Evolutionary conservation across 1,284 basidiomycete genomes (phyloP), one percentile per base, ranked within the genome.

Genomic region (Pholiota adiposa): DNA sequence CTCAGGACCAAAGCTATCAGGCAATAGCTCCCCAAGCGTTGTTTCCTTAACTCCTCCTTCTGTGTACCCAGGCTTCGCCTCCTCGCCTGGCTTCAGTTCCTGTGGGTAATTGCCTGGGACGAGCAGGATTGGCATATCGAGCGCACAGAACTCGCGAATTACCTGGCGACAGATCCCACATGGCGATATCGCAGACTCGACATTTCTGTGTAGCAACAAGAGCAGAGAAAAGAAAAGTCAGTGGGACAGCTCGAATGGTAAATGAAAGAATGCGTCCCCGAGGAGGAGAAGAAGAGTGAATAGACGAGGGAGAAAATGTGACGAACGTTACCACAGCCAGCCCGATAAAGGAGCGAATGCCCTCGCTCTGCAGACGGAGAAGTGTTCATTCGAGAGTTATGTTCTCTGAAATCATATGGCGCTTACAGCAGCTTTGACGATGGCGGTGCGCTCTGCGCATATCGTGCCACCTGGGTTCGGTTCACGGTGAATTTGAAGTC

Each of bases 141-240:
- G 82, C 5, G 83, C 72, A 69, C 93, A 94, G 72, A 97, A 97
- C 73, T 98, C 96, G 56, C 93, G 87, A 54, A 97, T 85, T 56
- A 96, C 84, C 72, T 98, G 96, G 6, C 95, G 88, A 69, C 96
- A 98, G 63, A 97, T 87, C 14, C 96, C 96, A 71, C 96, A 98
- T 0, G 94, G 94, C 0, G 92, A 90, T 50, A 89, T 80, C 0
- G 88, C 72, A 0, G 82, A 77, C 0, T 81, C 70, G 9, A 94
- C 84, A 66, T 94, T 89, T 12, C 76, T 78, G 53, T 48, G 11
- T 51, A 14, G 12, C n/a, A 4, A 12, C 34, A 21, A 40, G 5
- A 29, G 34, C 38, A 43, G 43, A 41, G 21, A 19, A 16, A 23
- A 29, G 16, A 14, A 16, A 23, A 21, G 23, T 27, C 19, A 25